Conservation (phyloP, 2,329 filamentous ascomycete species). For the Phyllosticta capitalensis region DNA sequence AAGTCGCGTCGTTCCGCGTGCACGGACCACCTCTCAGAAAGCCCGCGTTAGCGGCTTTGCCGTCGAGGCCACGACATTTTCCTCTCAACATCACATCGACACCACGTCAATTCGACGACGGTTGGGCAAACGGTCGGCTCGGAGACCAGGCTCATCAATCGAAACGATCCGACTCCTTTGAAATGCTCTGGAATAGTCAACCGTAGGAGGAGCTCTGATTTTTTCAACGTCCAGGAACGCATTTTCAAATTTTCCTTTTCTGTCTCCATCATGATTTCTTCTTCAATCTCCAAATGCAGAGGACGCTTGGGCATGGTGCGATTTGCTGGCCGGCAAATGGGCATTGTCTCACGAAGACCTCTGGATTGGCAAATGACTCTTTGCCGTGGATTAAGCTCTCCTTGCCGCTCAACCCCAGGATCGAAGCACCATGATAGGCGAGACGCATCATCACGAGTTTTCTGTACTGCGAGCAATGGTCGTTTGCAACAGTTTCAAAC, state of each 20-base stretch:
- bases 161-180: background rate
- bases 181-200: background rate
- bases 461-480: background rate
- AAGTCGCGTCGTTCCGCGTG: background rate
- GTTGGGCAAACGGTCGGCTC: background rate
- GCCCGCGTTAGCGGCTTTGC: background rate
- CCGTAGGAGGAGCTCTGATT: background rate
- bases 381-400: background rate
- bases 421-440: background rate
- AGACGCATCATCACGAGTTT: background rate
- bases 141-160: background rate
- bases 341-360: background rate
- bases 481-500: background rate
- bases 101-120: background rate
- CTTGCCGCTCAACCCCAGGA: background rate
- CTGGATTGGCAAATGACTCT: background rate
- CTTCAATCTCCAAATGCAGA: background rate
- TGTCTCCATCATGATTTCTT: background rate
- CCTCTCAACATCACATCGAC: background rate
- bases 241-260: background rate
- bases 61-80: background rate
- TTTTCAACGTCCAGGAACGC: background rate
- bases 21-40: background rate
- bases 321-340: background rate
- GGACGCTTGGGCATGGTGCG: background rate